Evolutionary conservation across 192 early-diverging fungal species (phyloP).

Genomic region (Chytriomyces hyalinus): DNA sequence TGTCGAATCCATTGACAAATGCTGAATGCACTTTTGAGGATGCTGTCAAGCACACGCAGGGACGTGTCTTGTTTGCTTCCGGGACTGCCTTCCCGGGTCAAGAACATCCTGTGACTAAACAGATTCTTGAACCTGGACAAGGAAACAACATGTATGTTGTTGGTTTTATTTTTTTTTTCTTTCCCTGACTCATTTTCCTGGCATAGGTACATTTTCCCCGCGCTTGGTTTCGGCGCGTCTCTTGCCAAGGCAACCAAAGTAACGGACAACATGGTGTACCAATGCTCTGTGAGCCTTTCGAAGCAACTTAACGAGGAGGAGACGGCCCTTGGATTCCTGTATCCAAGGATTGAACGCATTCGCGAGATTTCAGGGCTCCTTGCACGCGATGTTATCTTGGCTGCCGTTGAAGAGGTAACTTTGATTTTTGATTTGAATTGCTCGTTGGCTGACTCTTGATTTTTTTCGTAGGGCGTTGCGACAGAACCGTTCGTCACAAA

Average conservation of each 20-base stretch:
- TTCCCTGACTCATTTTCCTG: not conserved
- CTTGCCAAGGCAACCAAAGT: slow-evolving; percentile 71
- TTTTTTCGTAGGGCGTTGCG: not conserved
- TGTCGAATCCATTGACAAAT: slow-evolving; percentile 83
- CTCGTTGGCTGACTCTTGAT: no score
- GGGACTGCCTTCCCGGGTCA: slow-evolving; percentile 91
- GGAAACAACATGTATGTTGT: slow-evolving; percentile 81
- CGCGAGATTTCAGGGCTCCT: slow-evolving; percentile 54
- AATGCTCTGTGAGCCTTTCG: slow-evolving; percentile 75
- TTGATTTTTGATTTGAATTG: no score
- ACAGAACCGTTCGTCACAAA: not conserved
- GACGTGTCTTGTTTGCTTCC: slow-evolving; percentile 92
- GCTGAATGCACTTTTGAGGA: slow-evolving; percentile 95
- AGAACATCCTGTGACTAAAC: slow-evolving; percentile 14
- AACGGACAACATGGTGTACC: slow-evolving; percentile 80
- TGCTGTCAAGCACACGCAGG: slow-evolving; percentile 85
- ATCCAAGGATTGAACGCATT: slow-evolving; percentile 81
- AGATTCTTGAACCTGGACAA: slow-evolving; percentile 69
- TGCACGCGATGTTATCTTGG: slow-evolving; percentile 18
- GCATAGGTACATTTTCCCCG: slow-evolving; percentile 82
- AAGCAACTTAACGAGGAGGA: slow-evolving; percentile 74
- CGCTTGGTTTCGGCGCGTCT: slow-evolving; percentile 83
- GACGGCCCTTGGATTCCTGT: slow-evolving; percentile 70
- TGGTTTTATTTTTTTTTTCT: not conserved
- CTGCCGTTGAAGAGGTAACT: slow-evolving; percentile 8